phyloP scores from a whole-genome alignment of 2,329 filamentous ascomycete species.

The Ceratocystiopsis minuta region DNA sequence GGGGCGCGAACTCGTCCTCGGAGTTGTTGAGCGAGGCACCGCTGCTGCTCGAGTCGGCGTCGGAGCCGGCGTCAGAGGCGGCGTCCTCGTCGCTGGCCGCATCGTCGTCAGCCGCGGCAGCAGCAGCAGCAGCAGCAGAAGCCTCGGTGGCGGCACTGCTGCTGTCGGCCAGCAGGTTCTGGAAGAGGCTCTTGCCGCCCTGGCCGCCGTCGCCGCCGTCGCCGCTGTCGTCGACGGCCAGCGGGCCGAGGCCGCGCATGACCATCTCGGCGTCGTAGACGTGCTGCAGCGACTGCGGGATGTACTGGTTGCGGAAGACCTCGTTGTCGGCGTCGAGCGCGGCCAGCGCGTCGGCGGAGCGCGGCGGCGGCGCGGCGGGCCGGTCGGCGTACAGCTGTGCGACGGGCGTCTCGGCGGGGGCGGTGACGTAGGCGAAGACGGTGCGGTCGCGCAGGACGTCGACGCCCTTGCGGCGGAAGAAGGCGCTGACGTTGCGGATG shows the following conservation, averaged over 20 bases:
- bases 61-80: conserved; percentile 19
- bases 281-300: conserved; percentile 86
- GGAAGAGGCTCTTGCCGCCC: conserved; percentile 39
- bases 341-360: conserved; percentile 50
- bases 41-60: conserved; percentile 11
- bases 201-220: conserved; percentile 49
- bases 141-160: conserved; percentile 11
- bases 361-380: conserved; percentile 33
- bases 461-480: conserved; percentile 75
- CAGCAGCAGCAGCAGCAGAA: too few species aligned
- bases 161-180: conserved; percentile 61
- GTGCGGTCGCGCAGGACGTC: conserved; percentile 60
- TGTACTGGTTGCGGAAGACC: conserved; percentile 91
- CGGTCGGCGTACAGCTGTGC: conserved; percentile 16
- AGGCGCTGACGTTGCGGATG: conserved; percentile 90
- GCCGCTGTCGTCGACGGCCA: conserved; percentile 21
- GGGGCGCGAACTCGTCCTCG: conserved; percentile 31
- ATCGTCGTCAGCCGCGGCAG: conserved; percentile 12
- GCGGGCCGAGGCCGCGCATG: conserved; percentile 3
- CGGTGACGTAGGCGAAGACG: conserved; percentile 72
- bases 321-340: conserved; percentile 63
- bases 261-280: conserved; percentile 94
- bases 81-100: neutral
- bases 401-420: conserved; percentile 32
- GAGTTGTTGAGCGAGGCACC: conserved; percentile 21